Evolutionary conservation across 805 yeast genomes (phyloP), one percentile per base, ranked within the genome.

Genomic region (Candida takata): DNA sequence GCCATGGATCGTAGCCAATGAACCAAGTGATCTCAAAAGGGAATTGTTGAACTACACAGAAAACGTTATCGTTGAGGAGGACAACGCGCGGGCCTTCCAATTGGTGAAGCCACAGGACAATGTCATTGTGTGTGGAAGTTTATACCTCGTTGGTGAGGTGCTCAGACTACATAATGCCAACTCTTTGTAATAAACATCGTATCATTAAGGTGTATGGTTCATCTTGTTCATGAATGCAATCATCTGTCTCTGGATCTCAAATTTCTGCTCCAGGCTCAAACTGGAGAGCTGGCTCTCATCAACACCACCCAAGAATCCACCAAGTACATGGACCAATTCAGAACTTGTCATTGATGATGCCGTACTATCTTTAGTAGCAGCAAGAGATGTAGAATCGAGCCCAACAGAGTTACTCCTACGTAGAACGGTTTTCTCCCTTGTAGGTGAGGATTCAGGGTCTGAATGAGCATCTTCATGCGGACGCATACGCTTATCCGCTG

Each of bases 1-100:
- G 98, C 96, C 97, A 0, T 92, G 97, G 97, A 77, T 92, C 5
- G 50, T 65, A 28, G 61, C 88, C 1, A 66, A 64, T 43, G 54
- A 51, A 5, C 51, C 60, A 2, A 37, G 41, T 2, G 55, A 47
- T 5, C 38, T 60, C 14, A 43, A 48, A 21, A n/a, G 41, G 2
- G 44, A 46, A 15, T 46, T 56, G 1, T 17, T 35, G 14, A 38
- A 48, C 3, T 64, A 62, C 1, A 44, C 66, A 3, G 13, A 41
- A 4, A 49, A 60, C 23, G 61, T 64, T 2, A 31, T 26, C 1
- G 42, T 55, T 3, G 48, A 50, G 16, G 38, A 51, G 0, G 44
- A 55, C 9, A 25, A 67, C 9, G 40, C 44, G 8, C 40, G 45
- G 4, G 61, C 64, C 3, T 40, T 64, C 15, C 37, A 40, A 6